Evolutionary conservation across 495 filamentous ascomycete species (phyloP), one percentile per base, ranked within the genome.

Genomic region (Penicillium longicatenatum): DNA sequence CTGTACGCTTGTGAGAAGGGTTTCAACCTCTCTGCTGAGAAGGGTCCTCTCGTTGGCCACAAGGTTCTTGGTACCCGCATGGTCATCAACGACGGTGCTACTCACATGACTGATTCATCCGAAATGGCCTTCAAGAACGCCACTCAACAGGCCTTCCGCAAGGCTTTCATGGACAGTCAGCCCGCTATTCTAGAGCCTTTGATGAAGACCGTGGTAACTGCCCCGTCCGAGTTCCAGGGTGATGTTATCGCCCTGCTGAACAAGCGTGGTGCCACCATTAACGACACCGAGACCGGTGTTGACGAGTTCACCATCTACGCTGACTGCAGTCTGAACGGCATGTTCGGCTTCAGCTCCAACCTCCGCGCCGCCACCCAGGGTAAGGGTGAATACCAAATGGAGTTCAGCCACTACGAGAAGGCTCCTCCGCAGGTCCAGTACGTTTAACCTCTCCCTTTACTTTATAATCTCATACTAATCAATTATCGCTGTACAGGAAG

Each of bases 321-420:
- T 6, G 93, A 97, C 72, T 97, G 93, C 79, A 89, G 85, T 68
- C 73, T 99, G 71, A 94, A 97, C 68, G 84, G 86, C 64, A 98
- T 99, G 95, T 99, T 99, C 75, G 95, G 95, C 52, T 97, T 99
- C 77, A 90, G 86, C 57, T 86, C 83, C 37, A 87, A 95, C 74
- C 76, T 99, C 72, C 83, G 95, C 60, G 95, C 95, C 4, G 89
- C 92, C 21, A 97, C 93, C 10, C 95, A 99, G 79, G 95, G 94
- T 52, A 99, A 99, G 82, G 95, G 95, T 62, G 95, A 99, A 79
- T 99, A 97, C 66, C 88, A 82, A 59, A 99, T 99, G 95, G 95
- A 99, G 79, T 99, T 98, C 73, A 91, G 88, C 69, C 93, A 98
- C 76, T 98, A 99, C 70, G 85, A 87, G 54, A 81, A 90, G 52